Conservation (phyloP, 345 rosid species). For the Melaleuca alternifolia region DNA sequence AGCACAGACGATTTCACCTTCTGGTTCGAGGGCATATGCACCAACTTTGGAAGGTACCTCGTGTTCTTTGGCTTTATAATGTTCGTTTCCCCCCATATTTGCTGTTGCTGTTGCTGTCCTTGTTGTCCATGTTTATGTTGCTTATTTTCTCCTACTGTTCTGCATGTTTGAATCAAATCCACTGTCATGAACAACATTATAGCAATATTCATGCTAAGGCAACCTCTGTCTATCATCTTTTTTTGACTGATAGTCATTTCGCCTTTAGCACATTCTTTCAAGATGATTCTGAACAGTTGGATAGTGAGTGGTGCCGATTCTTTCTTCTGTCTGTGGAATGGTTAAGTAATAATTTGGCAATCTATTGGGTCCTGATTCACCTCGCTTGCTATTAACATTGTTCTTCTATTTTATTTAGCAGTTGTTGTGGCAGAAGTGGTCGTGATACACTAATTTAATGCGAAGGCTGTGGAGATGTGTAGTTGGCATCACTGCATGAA, state of each 20-base stretch:
- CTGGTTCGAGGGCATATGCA: slow-evolving; percentile 80
- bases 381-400: not conserved
- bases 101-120: not conserved
- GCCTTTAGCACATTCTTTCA: not conserved
- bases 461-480: not conserved
- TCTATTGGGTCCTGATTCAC: not conserved
- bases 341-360: not conserved
- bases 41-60: slow-evolving; percentile 71
- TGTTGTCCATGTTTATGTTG: not conserved
- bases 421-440: not conserved
- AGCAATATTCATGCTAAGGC: not conserved
- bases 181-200: not conserved
- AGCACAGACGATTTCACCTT: slow-evolving; percentile 43
- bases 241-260: not conserved
- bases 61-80: not conserved
- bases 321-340: not conserved
- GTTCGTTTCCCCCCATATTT: not conserved
- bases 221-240: not conserved
- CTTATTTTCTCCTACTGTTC: not conserved
- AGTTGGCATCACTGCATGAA: not conserved
- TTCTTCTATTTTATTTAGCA: not conserved
- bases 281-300: not conserved
- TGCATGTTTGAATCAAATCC: not conserved
- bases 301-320: not conserved
- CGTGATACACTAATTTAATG: not conserved